phyloP scores from a whole-genome alignment of 495 filamentous ascomycete genomes.

The Aspergillus ellipticus region DNA sequence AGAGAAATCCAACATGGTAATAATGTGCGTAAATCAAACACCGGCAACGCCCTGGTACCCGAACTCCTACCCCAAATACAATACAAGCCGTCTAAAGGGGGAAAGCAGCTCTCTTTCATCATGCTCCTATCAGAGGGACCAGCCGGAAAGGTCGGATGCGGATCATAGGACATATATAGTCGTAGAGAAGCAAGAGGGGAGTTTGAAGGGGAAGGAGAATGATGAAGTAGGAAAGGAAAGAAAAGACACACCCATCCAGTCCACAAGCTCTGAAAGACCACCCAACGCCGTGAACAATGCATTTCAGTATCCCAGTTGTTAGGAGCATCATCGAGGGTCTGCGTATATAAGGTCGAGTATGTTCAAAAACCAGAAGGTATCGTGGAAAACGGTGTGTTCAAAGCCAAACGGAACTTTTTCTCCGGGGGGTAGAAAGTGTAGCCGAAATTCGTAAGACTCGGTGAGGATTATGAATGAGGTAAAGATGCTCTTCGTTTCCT shows the following conservation, averaged over 20 bases:
- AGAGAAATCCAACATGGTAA: conserved; percentile 16
- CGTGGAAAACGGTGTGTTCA: conserved; percentile 1
- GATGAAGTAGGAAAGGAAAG: conserved; percentile 32
- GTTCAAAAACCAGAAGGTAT: conserved; percentile 3
- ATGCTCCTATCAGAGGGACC: conserved; percentile 32
- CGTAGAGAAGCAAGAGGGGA: conserved; percentile 13
- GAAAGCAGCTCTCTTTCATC: conserved; percentile 32
- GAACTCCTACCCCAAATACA: conserved; percentile 35
- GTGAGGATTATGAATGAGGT: background rate
- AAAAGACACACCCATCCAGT: conserved; percentile 37
- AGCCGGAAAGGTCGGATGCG: conserved; percentile 29
- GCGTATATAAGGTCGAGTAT: conserved; percentile 4
- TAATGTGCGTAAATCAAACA: background rate
- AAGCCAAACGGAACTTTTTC: conserved; percentile 1
- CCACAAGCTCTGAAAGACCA: conserved; percentile 40
- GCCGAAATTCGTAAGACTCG: background rate
- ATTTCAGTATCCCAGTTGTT: conserved; percentile 11
- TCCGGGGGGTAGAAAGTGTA: background rate
- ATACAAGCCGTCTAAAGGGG: conserved; percentile 45
- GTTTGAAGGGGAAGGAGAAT: conserved; percentile 25
- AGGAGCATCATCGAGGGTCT: background rate
- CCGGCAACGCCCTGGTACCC: conserved; percentile 30
- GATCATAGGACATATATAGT: conserved; percentile 18
- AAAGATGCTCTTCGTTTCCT: background rate
- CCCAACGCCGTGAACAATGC: conserved; percentile 45